Percentiles rank a stretch among this genome's conserved stretches.
These are phyloP conservation scores for Cardiosporidium cionae DNA, from an alignment of 169 alveolate genomes.

Conservation along the genomic window DNA sequence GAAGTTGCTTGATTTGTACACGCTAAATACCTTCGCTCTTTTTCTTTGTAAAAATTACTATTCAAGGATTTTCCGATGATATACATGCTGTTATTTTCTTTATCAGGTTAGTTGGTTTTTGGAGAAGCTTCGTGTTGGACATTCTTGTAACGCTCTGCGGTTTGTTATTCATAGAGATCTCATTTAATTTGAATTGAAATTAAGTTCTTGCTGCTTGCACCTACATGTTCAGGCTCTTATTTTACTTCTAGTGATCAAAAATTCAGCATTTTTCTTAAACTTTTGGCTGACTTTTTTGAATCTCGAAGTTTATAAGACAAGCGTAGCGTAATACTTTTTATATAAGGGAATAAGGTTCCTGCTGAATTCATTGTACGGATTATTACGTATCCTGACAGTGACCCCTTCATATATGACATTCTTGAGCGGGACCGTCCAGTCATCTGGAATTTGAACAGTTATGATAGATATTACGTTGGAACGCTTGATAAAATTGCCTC, in stretches of 20 bases:
- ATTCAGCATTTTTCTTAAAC: background rate
- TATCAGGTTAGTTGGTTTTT: conserved; percentile 23
- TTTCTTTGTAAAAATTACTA: no score
- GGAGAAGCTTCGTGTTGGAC: conserved; percentile 20
- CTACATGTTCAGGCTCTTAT: background rate
- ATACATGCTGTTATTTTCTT: no score
- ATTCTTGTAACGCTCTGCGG: conserved; percentile 19
- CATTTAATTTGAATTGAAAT: background rate
- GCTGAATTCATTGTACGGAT: background rate
- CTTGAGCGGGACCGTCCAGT: conserved; percentile 20
- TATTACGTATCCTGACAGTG: conserved; percentile 1
- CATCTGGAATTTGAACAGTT: conserved; percentile 9
- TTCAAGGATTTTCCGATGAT: no score
- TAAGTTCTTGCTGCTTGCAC: background rate
- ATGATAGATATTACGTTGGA: conserved; percentile 16
- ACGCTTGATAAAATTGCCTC: conserved; percentile 6
- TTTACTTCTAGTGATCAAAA: background rate
- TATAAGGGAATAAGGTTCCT: background rate
- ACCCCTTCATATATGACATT: conserved; percentile 15
- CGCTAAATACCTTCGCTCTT: no score
- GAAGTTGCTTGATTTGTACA: no score
- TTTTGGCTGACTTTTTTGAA: background rate
- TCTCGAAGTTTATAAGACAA: background rate
- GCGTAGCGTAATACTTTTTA: background rate
- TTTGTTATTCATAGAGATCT: background rate